phyloP scores from a whole-genome alignment of 1,284 basidiomycete genomes.

The Apiotrichum sp. region DNA sequence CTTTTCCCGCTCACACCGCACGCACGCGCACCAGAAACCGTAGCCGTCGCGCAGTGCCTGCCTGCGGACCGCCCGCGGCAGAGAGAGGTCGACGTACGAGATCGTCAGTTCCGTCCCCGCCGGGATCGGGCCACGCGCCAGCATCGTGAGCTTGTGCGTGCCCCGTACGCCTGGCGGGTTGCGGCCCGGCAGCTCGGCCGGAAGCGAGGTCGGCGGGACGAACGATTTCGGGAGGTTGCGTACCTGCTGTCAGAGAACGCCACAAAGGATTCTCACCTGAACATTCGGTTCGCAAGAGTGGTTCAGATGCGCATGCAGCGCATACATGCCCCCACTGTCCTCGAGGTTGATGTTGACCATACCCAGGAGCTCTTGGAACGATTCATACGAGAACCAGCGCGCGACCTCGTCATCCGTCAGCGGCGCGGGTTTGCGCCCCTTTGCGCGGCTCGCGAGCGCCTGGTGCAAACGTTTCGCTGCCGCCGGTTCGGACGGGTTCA shows the following conservation, averaged over 20 bases:
- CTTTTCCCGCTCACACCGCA: conserved; percentile 52
- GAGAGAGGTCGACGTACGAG: conserved; percentile 67
- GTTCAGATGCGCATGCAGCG: conserved; percentile 79
- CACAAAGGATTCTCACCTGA: conserved; percentile 50
- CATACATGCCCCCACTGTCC: conserved; percentile 77
- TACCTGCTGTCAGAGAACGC: conserved; percentile 21
- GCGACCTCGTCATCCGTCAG: conserved; percentile 53
- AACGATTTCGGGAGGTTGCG: conserved; percentile 37
- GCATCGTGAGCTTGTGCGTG: conserved; percentile 49
- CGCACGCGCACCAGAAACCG: conserved; percentile 72
- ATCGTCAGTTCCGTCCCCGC: conserved; percentile 64
- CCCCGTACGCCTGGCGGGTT: conserved; percentile 25
- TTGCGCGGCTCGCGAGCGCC: conserved; percentile 8
- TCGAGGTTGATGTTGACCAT: conserved; percentile 81
- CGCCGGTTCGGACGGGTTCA: conserved; percentile 24
- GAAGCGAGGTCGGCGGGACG: conserved; percentile 58
- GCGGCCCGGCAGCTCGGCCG: conserved; percentile 54
- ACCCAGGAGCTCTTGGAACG: conserved; percentile 67
- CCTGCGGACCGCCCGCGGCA: conserved; percentile 55
- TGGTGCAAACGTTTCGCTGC: neutral
- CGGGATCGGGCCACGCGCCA: conserved; percentile 62
- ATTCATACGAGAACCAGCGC: conserved; percentile 65
- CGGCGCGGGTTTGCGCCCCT: conserved; percentile 28
- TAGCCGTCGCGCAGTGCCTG: conserved; percentile 58
- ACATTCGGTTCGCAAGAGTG: conserved; percentile 74